Evolutionary conservation across 2,329 filamentous ascomycete species (phyloP).

Genomic region (Trichophyton simii): DNA sequence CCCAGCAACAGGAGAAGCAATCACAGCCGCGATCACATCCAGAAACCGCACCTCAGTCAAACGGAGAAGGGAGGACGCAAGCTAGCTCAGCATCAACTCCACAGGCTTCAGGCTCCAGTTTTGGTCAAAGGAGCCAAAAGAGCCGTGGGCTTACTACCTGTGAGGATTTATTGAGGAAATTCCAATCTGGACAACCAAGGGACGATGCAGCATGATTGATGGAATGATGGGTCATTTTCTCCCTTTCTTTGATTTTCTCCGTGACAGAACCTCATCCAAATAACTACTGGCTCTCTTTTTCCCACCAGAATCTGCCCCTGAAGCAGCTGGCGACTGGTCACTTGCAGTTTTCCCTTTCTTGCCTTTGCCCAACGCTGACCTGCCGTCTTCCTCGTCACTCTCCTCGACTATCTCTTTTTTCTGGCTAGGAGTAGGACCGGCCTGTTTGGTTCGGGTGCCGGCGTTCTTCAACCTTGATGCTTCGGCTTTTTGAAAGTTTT

Average conservation of each 20-base stretch:
- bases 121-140: too few relatives aligned
- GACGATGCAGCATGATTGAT: neutral
- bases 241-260: constrained; percentile 38
- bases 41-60: neutral
- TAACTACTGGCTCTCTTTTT: constrained; percentile 24
- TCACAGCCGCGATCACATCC: neutral
- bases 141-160: neutral
- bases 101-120: neutral
- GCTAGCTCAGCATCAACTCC: neutral
- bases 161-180: neutral
- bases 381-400: constrained; percentile 32
- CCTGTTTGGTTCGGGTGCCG: neutral
- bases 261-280: constrained; percentile 42
- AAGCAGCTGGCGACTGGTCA: constrained; percentile 8
- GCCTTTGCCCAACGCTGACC: constrained; percentile 28
- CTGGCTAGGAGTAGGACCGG: neutral
- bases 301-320: neutral
- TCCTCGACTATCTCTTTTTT: constrained; percentile 28
- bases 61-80: neutral
- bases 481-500: constrained; percentile 25
- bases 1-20: neutral
- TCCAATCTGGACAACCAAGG: neutral
- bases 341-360: constrained; percentile 14
- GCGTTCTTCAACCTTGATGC: neutral
- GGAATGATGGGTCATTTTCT: constrained; percentile 15